These are phyloP conservation scores for Aureobasidium musti DNA, from an alignment of 2,329 filamentous ascomycete species.

Conservation along the genomic window DNA sequence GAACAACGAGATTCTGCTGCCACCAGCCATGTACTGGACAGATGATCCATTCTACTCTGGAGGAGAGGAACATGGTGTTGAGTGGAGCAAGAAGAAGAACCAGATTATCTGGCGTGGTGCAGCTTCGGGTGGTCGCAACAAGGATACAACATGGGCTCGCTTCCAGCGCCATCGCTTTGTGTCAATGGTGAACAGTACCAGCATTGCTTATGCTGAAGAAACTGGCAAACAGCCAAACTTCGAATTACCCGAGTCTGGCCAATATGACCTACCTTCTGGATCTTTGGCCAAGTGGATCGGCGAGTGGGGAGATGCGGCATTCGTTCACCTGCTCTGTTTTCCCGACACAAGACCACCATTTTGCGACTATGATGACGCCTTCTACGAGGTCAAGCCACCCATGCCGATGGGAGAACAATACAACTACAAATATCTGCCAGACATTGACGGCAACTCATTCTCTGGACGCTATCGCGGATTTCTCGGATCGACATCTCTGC, in stretches of 20 bases:
- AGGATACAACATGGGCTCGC: conserved; percentile 63
- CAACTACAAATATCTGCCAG: conserved; percentile 67
- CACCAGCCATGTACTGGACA: conserved; percentile 54
- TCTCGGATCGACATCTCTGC: conserved; percentile 67
- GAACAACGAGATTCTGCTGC: conserved; percentile 57
- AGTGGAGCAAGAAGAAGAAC: conserved; percentile 49
- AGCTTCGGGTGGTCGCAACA: conserved; percentile 52
- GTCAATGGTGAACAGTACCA: conserved; percentile 69
- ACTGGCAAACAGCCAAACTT: conserved; percentile 44
- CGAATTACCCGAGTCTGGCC: conserved; percentile 42
- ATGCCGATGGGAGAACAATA: conserved; percentile 49
- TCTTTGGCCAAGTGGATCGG: conserved; percentile 47
- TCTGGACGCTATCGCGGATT: conserved; percentile 54
- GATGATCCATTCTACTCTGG: conserved; percentile 48
- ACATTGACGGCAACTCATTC: conserved; percentile 69
- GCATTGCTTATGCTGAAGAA: conserved; percentile 54
- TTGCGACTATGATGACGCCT: conserved; percentile 52
- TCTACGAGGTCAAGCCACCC: conserved; percentile 41
- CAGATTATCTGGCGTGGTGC: conserved; percentile 52
- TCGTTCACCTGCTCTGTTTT: conserved; percentile 50
- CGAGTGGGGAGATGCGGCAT: conserved; percentile 46
- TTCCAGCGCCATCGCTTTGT: conserved; percentile 78
- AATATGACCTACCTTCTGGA: conserved; percentile 43
- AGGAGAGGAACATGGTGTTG: conserved; percentile 43
- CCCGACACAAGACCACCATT: conserved; percentile 41